Evolutionary conservation across 768 basidiomycete species (phyloP), one percentile per base, ranked within the genome.

Genomic region (Agaricus blazei): DNA sequence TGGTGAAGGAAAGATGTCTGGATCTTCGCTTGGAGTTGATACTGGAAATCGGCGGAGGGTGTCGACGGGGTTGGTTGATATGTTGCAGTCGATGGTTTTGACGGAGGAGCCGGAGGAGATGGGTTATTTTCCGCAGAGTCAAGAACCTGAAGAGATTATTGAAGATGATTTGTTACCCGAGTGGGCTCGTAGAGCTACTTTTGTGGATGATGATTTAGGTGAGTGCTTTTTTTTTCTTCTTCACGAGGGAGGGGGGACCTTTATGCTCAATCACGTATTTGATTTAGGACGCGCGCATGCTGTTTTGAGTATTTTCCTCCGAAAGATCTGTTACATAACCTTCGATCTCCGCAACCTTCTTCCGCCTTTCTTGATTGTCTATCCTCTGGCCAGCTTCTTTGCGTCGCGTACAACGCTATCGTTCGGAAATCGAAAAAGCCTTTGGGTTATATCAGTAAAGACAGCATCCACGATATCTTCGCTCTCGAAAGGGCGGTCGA

Each of bases 361-460:
- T 49, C 72, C 54, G 64, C 66, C 0, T 78, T 90, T 60, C 74
- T 90, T 2, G 66, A 70, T 2, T 75, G 74, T 3, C 72, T 90
- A 6, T 79, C 87, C 1, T 91, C 87, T 3, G 93, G 93, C 0
- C 88, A 92, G 62, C 69, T 91, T 8, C 78, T 95, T 11, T 95
- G 93, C 62, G 66, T 76, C 2, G 85, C 89, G 0, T 93, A 93
- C 71, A 96, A 95, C 67, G 68, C 79, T 9, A 87, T 83, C 28
- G 87, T 95, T 0, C 82, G 93, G 26, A 81, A 83, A 56, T 93
- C 90, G 7, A 82, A 82, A 46, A 83, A 87, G 60, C 90, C 90
- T 0, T 96, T 92, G 91, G 93, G 93, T 0, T 95, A 86, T 68
- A 87, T 95, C 54, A 88, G 79, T 58, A 70, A 77, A 43, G 83